Base-by-base conservation (phyloP, 768 basidiomycete genomes). In the Phanerodontia chrysosporium region DNA sequence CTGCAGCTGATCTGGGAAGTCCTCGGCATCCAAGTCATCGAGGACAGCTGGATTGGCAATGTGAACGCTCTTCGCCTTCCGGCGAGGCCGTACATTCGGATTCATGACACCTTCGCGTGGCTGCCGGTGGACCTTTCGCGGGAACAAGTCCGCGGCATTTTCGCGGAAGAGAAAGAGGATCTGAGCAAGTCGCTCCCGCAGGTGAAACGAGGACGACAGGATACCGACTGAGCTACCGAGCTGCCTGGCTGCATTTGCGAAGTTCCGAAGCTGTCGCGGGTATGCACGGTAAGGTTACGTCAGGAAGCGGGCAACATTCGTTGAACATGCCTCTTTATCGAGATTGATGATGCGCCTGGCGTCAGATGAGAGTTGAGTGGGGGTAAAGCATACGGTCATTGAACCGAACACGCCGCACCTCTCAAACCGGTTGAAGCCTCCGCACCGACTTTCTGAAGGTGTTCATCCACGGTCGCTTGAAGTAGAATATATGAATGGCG, bases 221-320 rank as follows among this genome's bases (percentile, higher is more conserved):
- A 91, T 87, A 7, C 86, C 87, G 22, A 89, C 86, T 5, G 87
- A 90, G 57, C 85, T 87, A 25, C 89, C 89, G 0, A 91, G 77
- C 66, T 89, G 89, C 36, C 88, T 83, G 22, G 87, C 82, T 13
- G 89, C 87, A 64, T 89, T 88, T 36, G 86, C 83, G 68, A 90
- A 90, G 69, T 86, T 88, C 48, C 87, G 81, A 16, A 91, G 78
- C 85, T 90, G 66, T n/a, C 8, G 29, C 13, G 13, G 21, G n/a
- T n/a, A 53, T 28, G n/a, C 32, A 24, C 42, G n/a, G n/a, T 53
- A 53, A 22, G 35, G 36, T 53, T 53, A 36, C 52, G 52, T 39
- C 29, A 32, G 22, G 24, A 25, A 39, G 36, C n/a, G 42, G 35
- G 6, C 21, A 25, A 14, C 35, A 25, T 21, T 53, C 52, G 28